These are phyloP conservation scores for Tillandsia leiboldiana DNA, from an alignment of 176 grass and related monocot genomes.

Conservation along the genomic window DNA sequence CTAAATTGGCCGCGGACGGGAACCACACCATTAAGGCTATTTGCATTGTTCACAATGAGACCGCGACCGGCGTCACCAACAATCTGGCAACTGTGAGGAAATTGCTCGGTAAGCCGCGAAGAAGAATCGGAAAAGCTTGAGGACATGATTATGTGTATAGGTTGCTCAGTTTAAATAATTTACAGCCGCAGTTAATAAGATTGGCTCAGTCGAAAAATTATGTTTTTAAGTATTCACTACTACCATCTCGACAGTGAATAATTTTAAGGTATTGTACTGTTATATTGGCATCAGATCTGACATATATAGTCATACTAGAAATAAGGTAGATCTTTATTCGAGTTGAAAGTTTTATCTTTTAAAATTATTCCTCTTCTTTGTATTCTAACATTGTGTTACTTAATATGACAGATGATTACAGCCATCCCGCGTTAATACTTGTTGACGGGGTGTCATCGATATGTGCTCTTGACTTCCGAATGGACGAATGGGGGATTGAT, in stretches of 20 bases:
- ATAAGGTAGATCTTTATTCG: too few relatives aligned
- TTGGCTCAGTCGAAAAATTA: too few relatives aligned
- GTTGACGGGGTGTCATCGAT: constrained; percentile 95
- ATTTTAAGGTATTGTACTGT: background rate
- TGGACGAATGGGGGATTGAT: constrained; percentile 97
- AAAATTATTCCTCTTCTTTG: background rate
- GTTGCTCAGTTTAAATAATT: too few relatives aligned
- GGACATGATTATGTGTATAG: too few relatives aligned
- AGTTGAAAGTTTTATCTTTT: too few relatives aligned
- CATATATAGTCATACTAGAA: too few relatives aligned
- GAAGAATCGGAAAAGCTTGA: too few relatives aligned
- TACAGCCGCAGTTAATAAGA: too few relatives aligned
- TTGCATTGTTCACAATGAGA: constrained; percentile 96
- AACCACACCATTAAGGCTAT: constrained; percentile 79
- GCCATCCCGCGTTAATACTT: constrained; percentile 65
- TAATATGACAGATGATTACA: constrained; percentile 36
- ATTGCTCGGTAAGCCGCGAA: constrained; percentile 41
- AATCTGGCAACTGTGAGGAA: constrained; percentile 55
- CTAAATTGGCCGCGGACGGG: constrained; percentile 41
- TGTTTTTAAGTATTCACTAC: too few relatives aligned
- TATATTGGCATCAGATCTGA: too few relatives aligned
- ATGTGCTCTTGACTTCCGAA: constrained; percentile 85
- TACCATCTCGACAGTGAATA: background rate
- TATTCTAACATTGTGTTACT: background rate
- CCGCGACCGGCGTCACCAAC: constrained; percentile 95